Conservation (phyloP, 371 early-diverging fungal species). For the Zancudomyces culisetae region DNA sequence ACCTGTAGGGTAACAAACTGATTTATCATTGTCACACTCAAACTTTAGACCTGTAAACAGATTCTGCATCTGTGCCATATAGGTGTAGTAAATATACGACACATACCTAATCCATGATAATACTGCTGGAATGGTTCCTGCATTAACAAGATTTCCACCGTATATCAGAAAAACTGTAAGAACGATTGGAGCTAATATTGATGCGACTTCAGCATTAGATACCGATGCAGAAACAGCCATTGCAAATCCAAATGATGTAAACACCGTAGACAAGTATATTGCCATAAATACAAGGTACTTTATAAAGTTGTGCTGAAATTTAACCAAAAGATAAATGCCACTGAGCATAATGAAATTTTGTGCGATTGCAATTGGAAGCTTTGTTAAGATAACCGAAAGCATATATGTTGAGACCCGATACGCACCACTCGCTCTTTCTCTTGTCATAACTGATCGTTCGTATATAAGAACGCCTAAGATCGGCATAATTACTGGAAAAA, state of each 20-base stretch:
- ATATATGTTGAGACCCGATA: conserved; percentile 22
- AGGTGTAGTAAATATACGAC: conserved; percentile 16
- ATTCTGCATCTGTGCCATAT: conserved; percentile 18
- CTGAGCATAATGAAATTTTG: conserved; percentile 7
- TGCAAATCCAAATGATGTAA: conserved; percentile 16
- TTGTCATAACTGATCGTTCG: conserved; percentile 12
- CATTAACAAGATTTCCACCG: conserved; percentile 23
- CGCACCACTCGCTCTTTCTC: conserved; percentile 18
- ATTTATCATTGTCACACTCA: conserved; percentile 3
- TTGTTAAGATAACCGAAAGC: conserved; percentile 6
- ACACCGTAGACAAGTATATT: conserved; percentile 5
- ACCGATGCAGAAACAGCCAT: conserved; percentile 17
- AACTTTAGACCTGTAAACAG: conserved; percentile 18
- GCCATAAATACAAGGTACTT: conserved; percentile 17
- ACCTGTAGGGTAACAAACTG: conserved; percentile 11
- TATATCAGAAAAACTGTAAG: conserved; percentile 24
- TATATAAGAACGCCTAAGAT: conserved; percentile 12
- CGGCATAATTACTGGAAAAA: conserved; percentile 16
- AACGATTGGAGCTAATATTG: conserved; percentile 22
- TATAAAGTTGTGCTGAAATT: conserved; percentile 13
- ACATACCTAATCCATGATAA: conserved; percentile 26
- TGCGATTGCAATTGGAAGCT: conserved; percentile 11
- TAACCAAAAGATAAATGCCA: conserved; percentile 18
- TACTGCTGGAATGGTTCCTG: conserved; percentile 12
- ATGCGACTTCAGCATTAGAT: conserved; percentile 14